Evolutionary conservation across 208 protist species (phyloP), one percentile per base, ranked within the genome.

Genomic region (Leishmania braziliensis): DNA sequence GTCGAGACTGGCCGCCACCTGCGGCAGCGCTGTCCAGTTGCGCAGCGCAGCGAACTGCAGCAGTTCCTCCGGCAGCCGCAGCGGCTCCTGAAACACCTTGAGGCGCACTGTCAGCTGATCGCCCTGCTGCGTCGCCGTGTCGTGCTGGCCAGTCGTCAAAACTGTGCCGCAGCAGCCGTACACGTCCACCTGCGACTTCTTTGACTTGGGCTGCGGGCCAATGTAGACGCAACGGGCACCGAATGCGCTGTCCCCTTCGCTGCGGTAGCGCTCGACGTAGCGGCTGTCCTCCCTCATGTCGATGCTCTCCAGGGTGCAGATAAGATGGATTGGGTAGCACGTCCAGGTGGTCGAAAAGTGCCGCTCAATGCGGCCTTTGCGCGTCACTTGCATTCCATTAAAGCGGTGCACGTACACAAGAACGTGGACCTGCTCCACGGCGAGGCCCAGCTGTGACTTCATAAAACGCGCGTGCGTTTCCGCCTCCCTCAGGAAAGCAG

Each of bases 331-430:
- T 5, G 95, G 91, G 85, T 96, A 97, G 85, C 93, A 95, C 60
- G 87, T 95, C 83, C 95, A 91, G 53, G 87, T 94, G 23, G 85
- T 87, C 48, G 89, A 80, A 84, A 96, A 97, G 80, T 90, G 90
- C 3, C 90, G 91, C 43, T 90, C 84, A 29, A 96, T 83, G 63
- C 78, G 86, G 56, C 92, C 91, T 20, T 90, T 83, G 54, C 85
- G 82, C 9, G 84, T 89, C 69, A 95, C 70, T 51, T 84, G 84
- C 92, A 97, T 95, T 36, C 92, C 91, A 51, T 84, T 88, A 81
- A 97, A 94, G 80, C 91, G 89, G 79, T 96, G 91, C 75, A 98
- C 94, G 83, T 95, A 93, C 43, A 97, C 88, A 46, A 98, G 87
- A 8, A 97, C 66, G 51, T 83, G 33, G 36, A 95, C 77, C 58